phyloP scores from a whole-genome alignment of 2,329 filamentous ascomycete genomes.

The Talaromyces amestolkiae region DNA sequence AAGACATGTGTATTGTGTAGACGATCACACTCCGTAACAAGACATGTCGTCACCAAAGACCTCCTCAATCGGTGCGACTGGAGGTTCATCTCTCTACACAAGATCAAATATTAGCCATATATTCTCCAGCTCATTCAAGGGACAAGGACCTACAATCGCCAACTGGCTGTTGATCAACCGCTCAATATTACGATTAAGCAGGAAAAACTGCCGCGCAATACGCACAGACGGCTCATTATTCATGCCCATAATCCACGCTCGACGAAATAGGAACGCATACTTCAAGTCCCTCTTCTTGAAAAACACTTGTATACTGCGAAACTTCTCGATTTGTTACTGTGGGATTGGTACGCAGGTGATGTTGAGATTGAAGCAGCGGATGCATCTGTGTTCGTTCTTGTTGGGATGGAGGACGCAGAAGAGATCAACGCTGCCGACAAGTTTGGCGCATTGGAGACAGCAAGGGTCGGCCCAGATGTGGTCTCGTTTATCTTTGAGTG shows the following conservation, averaged over 20 bases:
- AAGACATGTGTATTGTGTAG: background rate
- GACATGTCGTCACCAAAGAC: background rate
- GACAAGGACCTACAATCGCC: background rate
- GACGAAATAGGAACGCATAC: background rate
- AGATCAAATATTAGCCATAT: background rate
- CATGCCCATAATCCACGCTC: background rate
- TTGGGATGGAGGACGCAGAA: background rate
- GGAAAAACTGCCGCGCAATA: background rate
- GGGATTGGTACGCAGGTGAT: background rate
- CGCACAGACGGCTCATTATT: background rate
- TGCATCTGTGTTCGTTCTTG: background rate
- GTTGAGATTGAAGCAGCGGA: conserved; percentile 1
- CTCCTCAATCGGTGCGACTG: background rate
- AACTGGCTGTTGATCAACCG: background rate
- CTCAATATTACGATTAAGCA: conserved; percentile 1
- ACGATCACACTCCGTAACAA: background rate
- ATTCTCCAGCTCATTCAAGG: background rate
- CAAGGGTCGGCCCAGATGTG: background rate
- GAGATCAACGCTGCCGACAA: background rate
- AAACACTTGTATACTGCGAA: background rate
- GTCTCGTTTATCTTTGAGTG: background rate
- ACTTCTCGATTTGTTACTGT: background rate
- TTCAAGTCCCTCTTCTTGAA: background rate
- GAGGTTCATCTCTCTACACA: background rate
- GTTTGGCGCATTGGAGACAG: conserved; percentile 3